Percentiles rank a stretch among this genome's conserved stretches.
Conservation (phyloP, 352 stramenopile genomes). For the Pythium volutum region DNA sequence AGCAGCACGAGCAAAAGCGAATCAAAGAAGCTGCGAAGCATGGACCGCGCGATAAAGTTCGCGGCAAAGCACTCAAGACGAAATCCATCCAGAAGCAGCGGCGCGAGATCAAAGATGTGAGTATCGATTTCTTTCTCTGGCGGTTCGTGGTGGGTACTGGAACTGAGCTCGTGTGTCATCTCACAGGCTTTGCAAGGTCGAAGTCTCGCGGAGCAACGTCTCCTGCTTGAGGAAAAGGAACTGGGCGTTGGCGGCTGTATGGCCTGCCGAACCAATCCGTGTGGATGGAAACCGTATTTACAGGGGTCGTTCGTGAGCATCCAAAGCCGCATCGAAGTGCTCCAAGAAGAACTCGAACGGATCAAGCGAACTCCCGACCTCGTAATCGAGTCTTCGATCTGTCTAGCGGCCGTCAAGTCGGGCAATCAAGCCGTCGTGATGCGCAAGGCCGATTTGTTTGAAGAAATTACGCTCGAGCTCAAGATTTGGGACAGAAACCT, state of each 20-base stretch:
- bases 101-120: slow-evolving; percentile 62
- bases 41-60: slow-evolving; percentile 34
- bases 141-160: not conserved
- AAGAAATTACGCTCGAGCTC: slow-evolving; percentile 63
- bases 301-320: slow-evolving; percentile 50
- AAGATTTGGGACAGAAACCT: slow-evolving; percentile 72
- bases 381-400: slow-evolving; percentile 52
- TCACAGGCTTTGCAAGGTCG: slow-evolving; percentile 37
- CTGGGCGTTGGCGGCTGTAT: slow-evolving; percentile 77
- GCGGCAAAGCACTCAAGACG: slow-evolving; percentile 48
- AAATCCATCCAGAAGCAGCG: slow-evolving; percentile 74
- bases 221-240: slow-evolving; percentile 60
- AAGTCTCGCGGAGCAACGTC: slow-evolving; percentile 62
- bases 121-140: not conserved
- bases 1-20: slow-evolving; percentile 35
- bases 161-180: slow-evolving; percentile 4
- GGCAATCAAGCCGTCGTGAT: slow-evolving; percentile 43
- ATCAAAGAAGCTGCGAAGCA: slow-evolving; percentile 32
- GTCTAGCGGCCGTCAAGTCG: slow-evolving; percentile 60
- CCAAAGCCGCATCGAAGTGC: slow-evolving; percentile 50
- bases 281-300: slow-evolving; percentile 59
- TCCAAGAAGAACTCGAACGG: slow-evolving; percentile 66
- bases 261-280: slow-evolving; percentile 74
- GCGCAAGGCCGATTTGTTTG: slow-evolving; percentile 66
- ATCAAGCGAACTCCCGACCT: slow-evolving; percentile 57